A percentile compares a stretch with the other conserved stretches of the same genome.
Evolutionary conservation across 2,329 filamentous ascomycete species (phyloP).

Genomic region (Akanthomyces dipterigenus): DNA sequence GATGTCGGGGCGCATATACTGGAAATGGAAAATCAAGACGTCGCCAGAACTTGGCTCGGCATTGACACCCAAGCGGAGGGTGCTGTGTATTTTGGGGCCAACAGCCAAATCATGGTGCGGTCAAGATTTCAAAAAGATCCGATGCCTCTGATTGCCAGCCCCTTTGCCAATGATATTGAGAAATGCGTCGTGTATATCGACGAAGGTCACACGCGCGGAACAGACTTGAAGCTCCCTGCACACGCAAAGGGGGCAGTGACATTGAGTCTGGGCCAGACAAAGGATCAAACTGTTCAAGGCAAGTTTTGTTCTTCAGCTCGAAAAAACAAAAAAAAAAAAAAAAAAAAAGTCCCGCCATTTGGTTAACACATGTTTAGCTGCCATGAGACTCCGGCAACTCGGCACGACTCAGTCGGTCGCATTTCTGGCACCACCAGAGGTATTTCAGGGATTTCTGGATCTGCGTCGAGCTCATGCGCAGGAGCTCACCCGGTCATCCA

Average conservation of each 20-base stretch:
- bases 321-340: too few species aligned
- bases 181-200: slow-evolving; percentile 53
- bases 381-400: slow-evolving; percentile 58
- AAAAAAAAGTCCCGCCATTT: background rate
- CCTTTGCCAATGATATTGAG: slow-evolving; percentile 46
- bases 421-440: slow-evolving; percentile 53
- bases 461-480: slow-evolving; percentile 15
- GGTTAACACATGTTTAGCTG: slow-evolving; percentile 36
- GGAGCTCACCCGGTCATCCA: background rate
- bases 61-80: slow-evolving; percentile 37
- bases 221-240: slow-evolving; percentile 49
- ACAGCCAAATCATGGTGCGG: slow-evolving; percentile 20
- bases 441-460: slow-evolving; percentile 54
- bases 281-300: slow-evolving; percentile 57
- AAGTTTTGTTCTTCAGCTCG: slow-evolving; percentile 13
- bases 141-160: slow-evolving; percentile 44
- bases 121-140: slow-evolving; percentile 31
- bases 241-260: slow-evolving; percentile 46
- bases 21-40: slow-evolving; percentile 48
- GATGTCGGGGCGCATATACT: slow-evolving; percentile 59
- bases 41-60: slow-evolving; percentile 45
- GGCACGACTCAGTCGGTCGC: slow-evolving; percentile 46
- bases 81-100: slow-evolving; percentile 46
- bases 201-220: slow-evolving; percentile 55
- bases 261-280: slow-evolving; percentile 48